Evolutionary conservation across 208 protist species (phyloP).

Genomic region (Trypanosoma congolense): DNA sequence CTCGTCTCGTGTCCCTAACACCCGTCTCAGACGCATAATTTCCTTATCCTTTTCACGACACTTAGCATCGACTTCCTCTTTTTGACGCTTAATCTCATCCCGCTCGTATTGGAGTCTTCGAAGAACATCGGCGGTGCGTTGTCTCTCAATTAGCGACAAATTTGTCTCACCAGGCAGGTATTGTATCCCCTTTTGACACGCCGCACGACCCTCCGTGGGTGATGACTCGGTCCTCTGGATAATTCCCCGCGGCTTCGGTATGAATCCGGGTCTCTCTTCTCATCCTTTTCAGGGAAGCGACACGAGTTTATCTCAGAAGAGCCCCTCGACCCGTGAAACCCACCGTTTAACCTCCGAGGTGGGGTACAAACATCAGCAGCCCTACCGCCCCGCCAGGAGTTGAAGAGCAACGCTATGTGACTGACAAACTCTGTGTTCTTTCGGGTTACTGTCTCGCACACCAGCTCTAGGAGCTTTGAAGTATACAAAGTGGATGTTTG

Average conservation of each 20-base stretch:
- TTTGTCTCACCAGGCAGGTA: constrained; percentile 36
- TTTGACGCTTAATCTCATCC: constrained; percentile 28
- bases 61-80: constrained; percentile 40
- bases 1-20: constrained; percentile 24
- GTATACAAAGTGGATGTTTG: constrained; percentile 7
- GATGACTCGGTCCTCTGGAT: too few relatives aligned
- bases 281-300: too few relatives aligned
- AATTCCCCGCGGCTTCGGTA: too few relatives aligned
- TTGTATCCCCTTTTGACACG: constrained; percentile 46
- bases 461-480: constrained; percentile 1
- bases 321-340: not conserved
- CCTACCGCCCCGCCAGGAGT: not conserved
- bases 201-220: constrained; percentile 18
- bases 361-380: constrained; percentile 1
- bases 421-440: constrained; percentile 16
- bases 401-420: not conserved
- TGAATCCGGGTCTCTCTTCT: too few relatives aligned
- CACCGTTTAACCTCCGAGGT: not conserved
- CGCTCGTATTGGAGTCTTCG: constrained; percentile 43
- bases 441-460: constrained; percentile 8
- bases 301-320: too few relatives aligned
- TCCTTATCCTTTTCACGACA: constrained; percentile 40
- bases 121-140: constrained; percentile 35
- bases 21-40: constrained; percentile 27
- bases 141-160: constrained; percentile 24